Evolutionary conservation across 768 basidiomycete species (phyloP).

Genomic region (Kondoa malvinella): DNA sequence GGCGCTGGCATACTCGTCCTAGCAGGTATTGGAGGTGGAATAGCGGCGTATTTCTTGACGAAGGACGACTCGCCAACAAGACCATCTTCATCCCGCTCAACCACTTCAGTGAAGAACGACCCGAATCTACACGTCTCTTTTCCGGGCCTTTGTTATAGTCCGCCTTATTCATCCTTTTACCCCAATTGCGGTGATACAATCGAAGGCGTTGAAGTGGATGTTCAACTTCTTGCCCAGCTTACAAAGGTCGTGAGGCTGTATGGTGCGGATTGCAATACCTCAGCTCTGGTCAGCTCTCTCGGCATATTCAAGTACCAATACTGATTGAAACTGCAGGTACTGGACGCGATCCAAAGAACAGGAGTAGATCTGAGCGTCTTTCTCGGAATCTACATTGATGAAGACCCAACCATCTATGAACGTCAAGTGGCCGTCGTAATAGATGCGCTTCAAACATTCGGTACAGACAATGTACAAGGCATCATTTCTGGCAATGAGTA

Average conservation of each 20-base stretch:
- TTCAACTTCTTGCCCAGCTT: conserved; percentile 24
- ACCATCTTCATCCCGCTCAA: neutral
- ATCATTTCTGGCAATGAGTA: conserved; percentile 69
- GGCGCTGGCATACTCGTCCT: conserved; percentile 2
- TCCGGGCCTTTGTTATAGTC: conserved; percentile 16
- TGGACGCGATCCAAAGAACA: conserved; percentile 78
- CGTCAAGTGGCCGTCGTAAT: conserved; percentile 49
- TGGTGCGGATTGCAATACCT: conserved; percentile 27
- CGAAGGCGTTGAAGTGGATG: conserved; percentile 22
- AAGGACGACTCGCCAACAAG: neutral
- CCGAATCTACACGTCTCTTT: conserved; percentile 13
- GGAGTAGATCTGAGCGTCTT: conserved; percentile 77
- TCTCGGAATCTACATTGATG: conserved; percentile 67
- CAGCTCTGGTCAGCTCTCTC: conserved; percentile 28
- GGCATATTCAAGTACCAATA: conserved; percentile 31
- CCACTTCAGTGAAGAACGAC: conserved; percentile 12
- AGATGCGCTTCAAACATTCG: conserved; percentile 56
- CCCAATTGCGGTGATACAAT: conserved; percentile 21
- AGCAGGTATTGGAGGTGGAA: conserved; percentile 13
- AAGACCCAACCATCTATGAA: conserved; percentile 42
- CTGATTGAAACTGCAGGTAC: too few species aligned
- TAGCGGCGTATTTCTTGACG: conserved; percentile 12
- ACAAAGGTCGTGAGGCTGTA: conserved; percentile 21
- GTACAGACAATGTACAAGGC: conserved; percentile 55
- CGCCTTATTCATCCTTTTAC: neutral